Evolutionary conservation across 805 yeast genomes (phyloP), one percentile per base, ranked within the genome.

Genomic region (Candida tallmaniae): DNA sequence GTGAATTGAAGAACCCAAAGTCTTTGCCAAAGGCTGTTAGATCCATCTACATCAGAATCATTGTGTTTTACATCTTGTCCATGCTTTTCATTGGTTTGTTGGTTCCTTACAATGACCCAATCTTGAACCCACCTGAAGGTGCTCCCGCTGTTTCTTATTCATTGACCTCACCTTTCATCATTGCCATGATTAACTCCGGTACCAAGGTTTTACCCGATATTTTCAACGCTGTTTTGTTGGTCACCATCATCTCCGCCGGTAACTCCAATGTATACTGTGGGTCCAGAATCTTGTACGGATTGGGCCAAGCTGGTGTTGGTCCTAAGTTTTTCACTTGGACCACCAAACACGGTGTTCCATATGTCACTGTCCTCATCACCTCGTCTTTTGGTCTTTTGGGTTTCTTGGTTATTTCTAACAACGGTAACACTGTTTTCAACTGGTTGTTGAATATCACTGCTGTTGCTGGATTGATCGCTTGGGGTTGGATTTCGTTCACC

Each of bases 371-470:
- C 15, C 34, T 73, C 1, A 54, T 67, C 52, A 78, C 87, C 4
- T 63, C 85, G 2, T 47, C 65, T 2, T 75, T 81, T 50, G 90
- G 89, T 30, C 62, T 76, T 16, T 58, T 83, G 37, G 86, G 79
- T 2, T 80, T 73, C 62, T 58, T 83, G 60, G 75, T 75, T 13
- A 61, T 61, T 27, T 69, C 80, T 5, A 54, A 61, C 14, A 62
- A 71, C 37, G 83, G 83, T 38, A 51, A 54, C 26, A 66, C 70
- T 3, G 88, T 79, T 20, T 83, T 83, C 62, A 62, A 72, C 50
- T 83, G 89, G 89, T 65, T 83, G 39, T 60, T 81, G 45, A 81
- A 80, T 55, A 80, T 83, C 47, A 74, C 85, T n/a, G 83, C 84
- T 19, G 80, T 81, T 31, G 80, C 88, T 8, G 89, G 89, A 39